phyloP scores from a whole-genome alignment of 2,329 filamentous ascomycete genomes.

The Triangularia setosa region DNA sequence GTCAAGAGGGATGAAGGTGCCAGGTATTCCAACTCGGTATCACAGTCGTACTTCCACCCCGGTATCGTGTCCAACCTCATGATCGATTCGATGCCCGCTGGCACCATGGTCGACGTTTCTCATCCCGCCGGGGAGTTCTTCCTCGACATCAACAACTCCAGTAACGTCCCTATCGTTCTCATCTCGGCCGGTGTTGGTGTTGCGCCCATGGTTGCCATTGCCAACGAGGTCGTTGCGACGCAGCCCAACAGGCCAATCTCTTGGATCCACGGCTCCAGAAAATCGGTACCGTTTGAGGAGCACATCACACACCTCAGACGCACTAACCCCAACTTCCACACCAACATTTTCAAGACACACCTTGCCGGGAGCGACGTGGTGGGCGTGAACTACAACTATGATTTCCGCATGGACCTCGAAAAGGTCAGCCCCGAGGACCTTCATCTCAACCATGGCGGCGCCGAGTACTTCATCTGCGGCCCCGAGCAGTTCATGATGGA shows the following conservation, averaged over 20 bases:
- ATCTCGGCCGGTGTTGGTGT: slow-evolving; percentile 60
- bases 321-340: slow-evolving; percentile 34
- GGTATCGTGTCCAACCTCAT: slow-evolving; percentile 68
- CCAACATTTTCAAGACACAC: slow-evolving; percentile 49
- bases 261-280: slow-evolving; percentile 57
- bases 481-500: slow-evolving; percentile 53
- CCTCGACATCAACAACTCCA: slow-evolving; percentile 42
- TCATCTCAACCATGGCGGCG: slow-evolving; percentile 40
- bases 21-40: slow-evolving; percentile 39
- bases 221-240: slow-evolving; percentile 49
- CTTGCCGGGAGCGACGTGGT: slow-evolving; percentile 43
- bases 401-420: slow-evolving; percentile 45
- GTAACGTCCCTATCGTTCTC: slow-evolving; percentile 51
- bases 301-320: slow-evolving; percentile 45
- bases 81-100: slow-evolving; percentile 57
- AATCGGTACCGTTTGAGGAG: slow-evolving; percentile 49
- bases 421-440: slow-evolving; percentile 41
- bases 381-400: slow-evolving; percentile 43
- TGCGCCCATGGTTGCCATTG: slow-evolving; percentile 57
- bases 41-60: slow-evolving; percentile 46
- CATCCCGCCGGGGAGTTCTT: slow-evolving; percentile 64
- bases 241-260: slow-evolving; percentile 48
- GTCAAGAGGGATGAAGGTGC: slow-evolving; percentile 64
- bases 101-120: slow-evolving; percentile 61
- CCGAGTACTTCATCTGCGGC: slow-evolving; percentile 54